Evolutionary conservation across 768 basidiomycete species (phyloP), one percentile per base, ranked within the genome.

Genomic region (Tubosaeta brunneosetosa): DNA sequence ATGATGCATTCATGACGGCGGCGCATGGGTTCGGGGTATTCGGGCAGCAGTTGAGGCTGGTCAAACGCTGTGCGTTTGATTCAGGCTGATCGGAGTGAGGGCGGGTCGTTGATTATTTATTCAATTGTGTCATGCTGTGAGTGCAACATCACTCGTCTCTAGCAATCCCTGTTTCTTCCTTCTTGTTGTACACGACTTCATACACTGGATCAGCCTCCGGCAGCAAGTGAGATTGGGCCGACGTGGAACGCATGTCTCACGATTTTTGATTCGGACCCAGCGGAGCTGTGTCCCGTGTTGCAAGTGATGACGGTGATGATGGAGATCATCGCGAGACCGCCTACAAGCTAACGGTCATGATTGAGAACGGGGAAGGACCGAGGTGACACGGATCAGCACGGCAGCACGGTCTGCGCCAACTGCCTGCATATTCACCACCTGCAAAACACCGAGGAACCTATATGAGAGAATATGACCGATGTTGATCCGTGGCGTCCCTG

Each of bases 1-100:
- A 52, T 42, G 58, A 48, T 48, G 49, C 51, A 41, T 25, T 16
- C 17, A 5, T 31, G 47, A 49, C 14, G 45, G 14, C 4, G 17
- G 17, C 8, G 17, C 26, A 27, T 43, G 12, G 22, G 25, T 42
- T 42, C 6, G 41, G 37, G 14, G 37, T 22, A 22, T 16, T 17
- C 6, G 37, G 14, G 13, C 12, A 12, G 40, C 10, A 5, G 25
- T 42, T 25, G 22, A 41, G 6, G 12, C 19, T 40, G 38, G 22
- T 41, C 22, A 41, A 6, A 6, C 40, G 40, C 40, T 41, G 40
- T 25, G 40, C 11, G 13, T 25, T 41, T 42, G 41, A 26, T 26
- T 12, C 3, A 22, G 22, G n/a, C 14, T 38, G 16, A 38, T 38
- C n/a, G 37, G 37, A 14, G n/a, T 16, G 37, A 38, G 37, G n/a